These are phyloP conservation scores for Pisolithus thermaeus DNA, from an alignment of 1,284 basidiomycete genomes.

Conservation along the genomic window DNA sequence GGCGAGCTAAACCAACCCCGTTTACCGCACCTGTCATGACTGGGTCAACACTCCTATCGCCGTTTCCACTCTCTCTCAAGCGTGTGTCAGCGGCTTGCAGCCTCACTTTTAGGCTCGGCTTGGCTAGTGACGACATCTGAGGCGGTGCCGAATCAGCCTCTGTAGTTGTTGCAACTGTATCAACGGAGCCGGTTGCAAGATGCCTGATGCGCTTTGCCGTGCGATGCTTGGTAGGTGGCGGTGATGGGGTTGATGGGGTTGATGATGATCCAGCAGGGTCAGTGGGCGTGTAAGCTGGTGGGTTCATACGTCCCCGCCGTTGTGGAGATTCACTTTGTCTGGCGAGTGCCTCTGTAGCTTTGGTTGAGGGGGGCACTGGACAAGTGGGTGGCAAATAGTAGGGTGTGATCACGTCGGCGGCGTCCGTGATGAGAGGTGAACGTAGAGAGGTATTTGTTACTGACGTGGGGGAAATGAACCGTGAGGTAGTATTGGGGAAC, in stretches of 20 bases:
- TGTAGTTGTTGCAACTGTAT: neutral
- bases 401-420: slow-evolving; percentile 19
- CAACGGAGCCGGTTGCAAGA: neutral
- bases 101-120: neutral
- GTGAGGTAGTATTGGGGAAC: slow-evolving; percentile 11
- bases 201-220: neutral
- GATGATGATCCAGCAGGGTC: neutral
- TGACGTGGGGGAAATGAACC: slow-evolving; percentile 1
- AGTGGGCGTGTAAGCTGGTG: slow-evolving; percentile 18
- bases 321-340: slow-evolving; percentile 2
- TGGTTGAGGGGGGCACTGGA: neutral
- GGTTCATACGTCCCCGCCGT: slow-evolving; percentile 18
- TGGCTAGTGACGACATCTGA: neutral
- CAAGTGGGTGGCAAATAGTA: slow-evolving; percentile 12
- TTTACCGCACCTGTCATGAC: neutral
- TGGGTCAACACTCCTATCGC: neutral
- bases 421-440: slow-evolving; percentile 9
- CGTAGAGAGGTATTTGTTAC: neutral
- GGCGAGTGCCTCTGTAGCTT: slow-evolving; percentile 5
- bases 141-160: neutral
- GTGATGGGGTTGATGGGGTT: neutral
- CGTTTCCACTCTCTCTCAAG: too few species aligned
- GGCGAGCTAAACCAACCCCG: neutral
- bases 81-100: neutral
- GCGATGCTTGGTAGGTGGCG: neutral